phyloP scores from a whole-genome alignment of 139 green algal species.

The Edaphochlamys debaryana region DNA sequence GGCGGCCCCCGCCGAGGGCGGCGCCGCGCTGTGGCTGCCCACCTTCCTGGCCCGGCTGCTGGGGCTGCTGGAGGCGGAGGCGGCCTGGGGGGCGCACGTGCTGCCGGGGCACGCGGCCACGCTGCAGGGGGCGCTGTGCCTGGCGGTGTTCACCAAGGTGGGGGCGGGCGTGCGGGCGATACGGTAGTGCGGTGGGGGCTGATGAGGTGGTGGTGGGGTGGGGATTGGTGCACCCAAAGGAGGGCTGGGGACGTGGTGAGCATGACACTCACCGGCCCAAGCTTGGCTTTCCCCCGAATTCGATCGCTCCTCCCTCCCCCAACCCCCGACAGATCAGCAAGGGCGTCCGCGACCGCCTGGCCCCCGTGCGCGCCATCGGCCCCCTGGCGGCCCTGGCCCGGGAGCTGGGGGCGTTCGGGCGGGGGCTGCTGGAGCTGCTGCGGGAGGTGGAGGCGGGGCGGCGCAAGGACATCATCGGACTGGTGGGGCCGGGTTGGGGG shows the following conservation, averaged over 20 bases:
- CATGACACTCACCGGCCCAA: too few relatives aligned
- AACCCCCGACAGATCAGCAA: conserved; percentile 45
- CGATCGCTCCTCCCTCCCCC: too few relatives aligned
- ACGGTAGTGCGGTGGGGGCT: too few relatives aligned
- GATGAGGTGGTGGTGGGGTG: too few relatives aligned
- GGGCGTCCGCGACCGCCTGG: conserved; percentile 15
- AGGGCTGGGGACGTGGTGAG: too few relatives aligned
- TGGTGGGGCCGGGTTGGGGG: neutral
- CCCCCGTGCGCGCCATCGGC: conserved; percentile 1
- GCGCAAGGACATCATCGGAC: neutral
- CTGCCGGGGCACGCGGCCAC: conserved; percentile 55
- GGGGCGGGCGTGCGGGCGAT: neutral
- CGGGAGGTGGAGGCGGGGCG: neutral
- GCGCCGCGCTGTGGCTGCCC: conserved; percentile 19
- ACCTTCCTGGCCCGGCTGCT: conserved; percentile 35
- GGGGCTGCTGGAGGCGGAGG: conserved; percentile 65
- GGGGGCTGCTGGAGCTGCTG: conserved; percentile 22
- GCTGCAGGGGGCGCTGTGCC: conserved; percentile 67
- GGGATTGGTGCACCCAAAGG: too few relatives aligned
- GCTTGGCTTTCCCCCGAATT: too few relatives aligned
- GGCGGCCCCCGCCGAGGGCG: neutral
- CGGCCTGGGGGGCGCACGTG: conserved; percentile 62
- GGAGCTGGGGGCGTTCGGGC: conserved; percentile 19
- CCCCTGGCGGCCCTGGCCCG: conserved; percentile 29
- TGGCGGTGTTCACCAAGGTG: conserved; percentile 61